phyloP scores from a whole-genome alignment of 169 alveolate genomes.

The Plasmodium vinckei region DNA sequence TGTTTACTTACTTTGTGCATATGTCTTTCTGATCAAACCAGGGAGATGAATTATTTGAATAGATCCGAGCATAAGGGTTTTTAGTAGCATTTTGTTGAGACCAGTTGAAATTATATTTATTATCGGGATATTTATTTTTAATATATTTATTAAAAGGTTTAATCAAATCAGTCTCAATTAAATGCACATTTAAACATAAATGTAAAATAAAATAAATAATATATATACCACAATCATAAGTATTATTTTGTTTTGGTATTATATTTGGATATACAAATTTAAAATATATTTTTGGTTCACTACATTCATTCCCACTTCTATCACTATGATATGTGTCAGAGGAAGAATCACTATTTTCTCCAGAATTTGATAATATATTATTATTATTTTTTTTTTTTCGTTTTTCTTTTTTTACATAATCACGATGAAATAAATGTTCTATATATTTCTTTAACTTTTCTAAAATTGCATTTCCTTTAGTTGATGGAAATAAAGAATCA shows the following conservation, averaged over 20 bases:
- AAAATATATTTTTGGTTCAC: slow-evolving; percentile 52
- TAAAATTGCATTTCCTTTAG: slow-evolving; percentile 49
- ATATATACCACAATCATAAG: slow-evolving; percentile 81
- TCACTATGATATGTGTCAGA: slow-evolving; percentile 3
- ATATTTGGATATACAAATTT: slow-evolving; percentile 62
- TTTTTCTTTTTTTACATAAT: not conserved
- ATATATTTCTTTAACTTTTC: slow-evolving; percentile 43
- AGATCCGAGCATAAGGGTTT: not conserved
- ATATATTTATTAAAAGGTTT: slow-evolving; percentile 24
- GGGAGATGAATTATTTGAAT: slow-evolving; percentile 12
- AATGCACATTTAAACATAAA: slow-evolving; percentile 54
- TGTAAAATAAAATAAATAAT: slow-evolving; percentile 77
- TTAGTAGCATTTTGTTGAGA: not conserved
- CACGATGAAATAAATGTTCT: slow-evolving; percentile 33
- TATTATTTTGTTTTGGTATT: slow-evolving; percentile 78
- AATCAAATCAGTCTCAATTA: slow-evolving; percentile 59
- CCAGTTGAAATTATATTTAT: not conserved
- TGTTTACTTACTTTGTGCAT: slow-evolving; percentile 24
- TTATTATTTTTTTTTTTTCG: not conserved
- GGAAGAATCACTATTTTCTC: slow-evolving; percentile 17
- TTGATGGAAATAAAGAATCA: slow-evolving; percentile 77
- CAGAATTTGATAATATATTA: not conserved
- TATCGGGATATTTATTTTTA: not conserved
- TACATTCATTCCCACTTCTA: not conserved
- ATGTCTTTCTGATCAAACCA: slow-evolving; percentile 64